A percentile compares a stretch with the other conserved stretches of the same genome.
These are phyloP conservation scores for Coemansia asiatica DNA, from an alignment of 192 early-diverging fungal genomes.

Conservation along the genomic window DNA sequence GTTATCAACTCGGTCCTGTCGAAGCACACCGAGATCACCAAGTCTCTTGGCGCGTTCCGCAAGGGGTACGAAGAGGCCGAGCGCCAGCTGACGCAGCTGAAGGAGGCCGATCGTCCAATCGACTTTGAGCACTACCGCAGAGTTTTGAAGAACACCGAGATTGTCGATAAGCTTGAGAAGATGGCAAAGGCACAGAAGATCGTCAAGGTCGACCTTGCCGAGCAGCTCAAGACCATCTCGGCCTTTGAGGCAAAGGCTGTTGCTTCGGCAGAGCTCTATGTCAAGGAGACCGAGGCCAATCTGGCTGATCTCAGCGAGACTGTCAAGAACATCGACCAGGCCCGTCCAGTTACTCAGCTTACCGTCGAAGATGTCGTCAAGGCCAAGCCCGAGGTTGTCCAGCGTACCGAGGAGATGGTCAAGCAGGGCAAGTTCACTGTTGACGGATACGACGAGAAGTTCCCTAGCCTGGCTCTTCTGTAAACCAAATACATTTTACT, in stretches of 20 bases:
- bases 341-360: slow-evolving; percentile 90
- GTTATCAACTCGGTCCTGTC: slow-evolving; percentile 76
- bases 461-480: slow-evolving; percentile 70
- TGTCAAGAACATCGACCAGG: slow-evolving; percentile 87
- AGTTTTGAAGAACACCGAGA: slow-evolving; percentile 86
- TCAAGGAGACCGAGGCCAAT: slow-evolving; percentile 80
- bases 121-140: slow-evolving; percentile 88
- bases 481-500: slow-evolving; percentile 37
- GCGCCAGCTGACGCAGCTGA: slow-evolving; percentile 77
- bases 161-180: slow-evolving; percentile 90
- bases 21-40: slow-evolving; percentile 85
- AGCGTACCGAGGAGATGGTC: slow-evolving; percentile 85
- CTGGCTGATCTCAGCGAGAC: slow-evolving; percentile 85
- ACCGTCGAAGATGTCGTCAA: slow-evolving; percentile 92
- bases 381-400: slow-evolving; percentile 89
- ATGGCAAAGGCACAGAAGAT: slow-evolving; percentile 78
- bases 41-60: slow-evolving; percentile 84
- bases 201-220: slow-evolving; percentile 75
- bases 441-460: slow-evolving; percentile 96
- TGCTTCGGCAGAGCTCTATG: slow-evolving; percentile 75
- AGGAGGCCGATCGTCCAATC: slow-evolving; percentile 76
- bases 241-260: slow-evolving; percentile 76
- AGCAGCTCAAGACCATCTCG: slow-evolving; percentile 81
- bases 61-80: slow-evolving; percentile 90
- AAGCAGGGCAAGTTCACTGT: slow-evolving; percentile 90